These are phyloP conservation scores for Neurospora tetrasperma DNA, from an alignment of 495 filamentous ascomycete genomes.

Conservation along the genomic window DNA sequence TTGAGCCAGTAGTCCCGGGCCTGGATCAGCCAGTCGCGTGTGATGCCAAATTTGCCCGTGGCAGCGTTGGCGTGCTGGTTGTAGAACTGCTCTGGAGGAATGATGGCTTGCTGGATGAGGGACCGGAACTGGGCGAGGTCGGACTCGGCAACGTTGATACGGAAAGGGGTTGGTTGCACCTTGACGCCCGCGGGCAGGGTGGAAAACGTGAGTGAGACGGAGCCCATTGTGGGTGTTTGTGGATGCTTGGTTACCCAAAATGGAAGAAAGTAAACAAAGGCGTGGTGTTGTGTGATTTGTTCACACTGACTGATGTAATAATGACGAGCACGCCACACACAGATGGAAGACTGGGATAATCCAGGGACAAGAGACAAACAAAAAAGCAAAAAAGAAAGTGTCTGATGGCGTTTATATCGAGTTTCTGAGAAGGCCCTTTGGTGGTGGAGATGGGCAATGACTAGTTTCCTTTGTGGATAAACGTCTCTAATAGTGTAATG, in stretches of 20 bases:
- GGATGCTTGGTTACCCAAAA: not conserved
- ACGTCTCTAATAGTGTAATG: not conserved
- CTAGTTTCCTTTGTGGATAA: not conserved
- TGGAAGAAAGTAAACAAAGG: not conserved
- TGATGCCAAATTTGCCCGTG: slow-evolving; percentile 40
- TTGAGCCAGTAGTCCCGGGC: slow-evolving; percentile 45
- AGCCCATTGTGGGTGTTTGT: not conserved
- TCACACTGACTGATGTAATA: not conserved
- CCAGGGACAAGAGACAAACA: not conserved
- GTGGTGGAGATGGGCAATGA: not conserved
- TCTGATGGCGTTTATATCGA: not conserved
- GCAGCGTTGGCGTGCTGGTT: slow-evolving; percentile 7
- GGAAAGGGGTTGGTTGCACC: slow-evolving; percentile 6
- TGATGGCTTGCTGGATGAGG: slow-evolving; percentile 2
- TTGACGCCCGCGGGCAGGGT: slow-evolving; percentile 5
- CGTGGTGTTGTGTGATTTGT: not conserved
- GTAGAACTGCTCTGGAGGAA: slow-evolving; percentile 8
- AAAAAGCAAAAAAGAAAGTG: not conserved
- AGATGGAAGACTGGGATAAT: not conserved
- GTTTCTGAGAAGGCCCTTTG: not conserved
- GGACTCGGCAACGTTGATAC: slow-evolving; percentile 2
- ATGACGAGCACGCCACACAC: not conserved
- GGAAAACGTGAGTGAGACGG: not conserved
- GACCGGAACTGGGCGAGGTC: slow-evolving; percentile 5
- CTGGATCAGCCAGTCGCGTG: slow-evolving; percentile 43